Base-by-base conservation (phyloP, 2,329 filamentous ascomycete genomes). In the Chaetomium globosum region DNA sequence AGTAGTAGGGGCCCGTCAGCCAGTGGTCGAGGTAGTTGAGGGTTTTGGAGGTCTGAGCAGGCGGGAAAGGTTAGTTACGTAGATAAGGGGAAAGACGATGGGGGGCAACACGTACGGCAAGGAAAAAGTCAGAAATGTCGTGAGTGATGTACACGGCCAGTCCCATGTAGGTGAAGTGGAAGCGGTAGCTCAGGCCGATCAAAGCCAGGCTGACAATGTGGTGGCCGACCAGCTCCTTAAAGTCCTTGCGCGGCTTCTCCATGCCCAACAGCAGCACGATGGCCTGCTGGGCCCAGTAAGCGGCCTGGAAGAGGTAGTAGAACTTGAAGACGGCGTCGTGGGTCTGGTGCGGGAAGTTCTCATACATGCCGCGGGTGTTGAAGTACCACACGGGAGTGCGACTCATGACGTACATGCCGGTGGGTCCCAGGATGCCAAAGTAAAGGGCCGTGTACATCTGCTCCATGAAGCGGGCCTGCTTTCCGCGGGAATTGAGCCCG, bases 131-230 rank as follows among this genome's bases (percentile, higher is more conserved):
- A 66, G 89, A 93, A 68, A 97, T 91, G 75, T 98, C 93, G 78
- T 96, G 92, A 10, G 93, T 97, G 68, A 95, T 92, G 78, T 97
- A 98, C 39, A 98, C 92, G 23, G 92, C 91, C 63, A 97, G 80
- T 30, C 93, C 93, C 76, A 98, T 96, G 79, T 97, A 94, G 23
- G 93, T 96, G 77, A 97, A 98, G 79, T 98, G 93, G 82, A 97
- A 98, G 67, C 92, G 88, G 80, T 97, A 98, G 80, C 91, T 95
- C 74, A 94, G 80, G 65, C 80, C 89, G 71, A 98, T 97, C 72
- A 98, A 84, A 23, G 88, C 81, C 66, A 98, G 80, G 23, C 92
- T 96, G 75, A 97, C 91, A 71, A 97, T 89, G 77, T 98, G 93
- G 77, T 98, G 93, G 62, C 89, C 87, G 59, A 97, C 91, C 61